These are phyloP conservation scores for Daucus carota DNA, from an alignment of 129 eudicot species.

Conservation along the genomic window DNA sequence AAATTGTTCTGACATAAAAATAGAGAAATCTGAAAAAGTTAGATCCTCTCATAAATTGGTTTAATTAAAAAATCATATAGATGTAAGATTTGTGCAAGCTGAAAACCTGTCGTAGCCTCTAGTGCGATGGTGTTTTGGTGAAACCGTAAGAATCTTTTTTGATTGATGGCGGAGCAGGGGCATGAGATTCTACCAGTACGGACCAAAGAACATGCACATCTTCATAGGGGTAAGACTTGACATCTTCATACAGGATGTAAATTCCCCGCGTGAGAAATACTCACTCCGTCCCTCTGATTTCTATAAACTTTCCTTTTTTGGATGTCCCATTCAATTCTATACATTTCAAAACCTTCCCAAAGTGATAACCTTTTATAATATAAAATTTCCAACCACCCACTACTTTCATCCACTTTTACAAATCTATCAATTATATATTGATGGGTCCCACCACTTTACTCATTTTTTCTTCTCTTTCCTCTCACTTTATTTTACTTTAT, in stretches of 20 bases:
- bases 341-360: no score
- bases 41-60: conserved; percentile 16
- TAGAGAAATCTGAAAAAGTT: background rate
- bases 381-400: no score
- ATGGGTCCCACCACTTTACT: no score
- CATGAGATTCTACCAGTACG: conserved; percentile 74
- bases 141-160: conserved; percentile 16
- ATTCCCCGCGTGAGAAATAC: conserved; percentile 92
- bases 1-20: no score
- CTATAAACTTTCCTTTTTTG: no score
- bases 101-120: conserved; percentile 14
- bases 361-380: no score
- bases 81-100: conserved; percentile 23
- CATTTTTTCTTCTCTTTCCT: no score
- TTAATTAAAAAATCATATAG: conserved; percentile 4
- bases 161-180: conserved; percentile 49
- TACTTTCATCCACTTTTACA: no score
- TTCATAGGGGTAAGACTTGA: conserved; percentile 86
- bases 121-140: conserved; percentile 5
- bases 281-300: no score
- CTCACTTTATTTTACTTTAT: no score
- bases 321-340: no score
- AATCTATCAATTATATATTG: no score
- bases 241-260: conserved; percentile 88
- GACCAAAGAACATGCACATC: conserved; percentile 97